A percentile compares a stretch with the other conserved stretches of the same genome.
Evolutionary conservation across 2,329 filamentous ascomycete species (phyloP).

Genomic region (Moelleriella libera): DNA sequence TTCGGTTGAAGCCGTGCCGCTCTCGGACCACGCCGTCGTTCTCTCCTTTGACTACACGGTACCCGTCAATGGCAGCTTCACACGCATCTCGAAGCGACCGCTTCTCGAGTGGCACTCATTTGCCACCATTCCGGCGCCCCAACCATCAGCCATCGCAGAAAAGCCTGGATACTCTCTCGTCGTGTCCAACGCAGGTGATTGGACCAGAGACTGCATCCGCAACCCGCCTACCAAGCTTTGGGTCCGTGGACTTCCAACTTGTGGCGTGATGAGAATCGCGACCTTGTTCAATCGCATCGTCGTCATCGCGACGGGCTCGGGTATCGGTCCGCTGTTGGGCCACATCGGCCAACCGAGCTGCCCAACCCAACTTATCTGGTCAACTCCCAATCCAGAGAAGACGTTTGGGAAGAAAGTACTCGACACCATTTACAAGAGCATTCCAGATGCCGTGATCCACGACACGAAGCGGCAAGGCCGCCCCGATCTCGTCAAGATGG

Average conservation of each 20-base stretch:
- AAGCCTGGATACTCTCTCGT: constrained; percentile 48
- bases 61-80: constrained; percentile 31
- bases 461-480: constrained; percentile 48
- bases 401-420: constrained; percentile 49
- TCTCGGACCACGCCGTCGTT: constrained; percentile 59
- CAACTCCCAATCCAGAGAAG: constrained; percentile 41
- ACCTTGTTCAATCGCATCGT: constrained; percentile 51
- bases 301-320: constrained; percentile 58
- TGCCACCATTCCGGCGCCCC: constrained; percentile 52
- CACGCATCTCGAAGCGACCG: constrained; percentile 46
- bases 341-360: constrained; percentile 35
- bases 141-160: constrained; percentile 11
- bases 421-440: constrained; percentile 37
- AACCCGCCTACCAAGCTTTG: constrained; percentile 48
- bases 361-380: constrained; percentile 53
- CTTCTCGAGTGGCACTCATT: constrained; percentile 64
- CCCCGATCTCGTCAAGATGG: constrained; percentile 37
- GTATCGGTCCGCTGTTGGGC: constrained; percentile 55
- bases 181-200: constrained; percentile 62
- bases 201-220: constrained; percentile 51
- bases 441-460: constrained; percentile 50
- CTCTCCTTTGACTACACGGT: constrained; percentile 54
- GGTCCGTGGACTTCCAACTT: constrained; percentile 53
- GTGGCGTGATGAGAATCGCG: constrained; percentile 53
- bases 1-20: constrained; percentile 46